Evolutionary conservation across 2,329 filamentous ascomycete genomes (phyloP).

Genomic region (Diaporthe vaccinii): DNA sequence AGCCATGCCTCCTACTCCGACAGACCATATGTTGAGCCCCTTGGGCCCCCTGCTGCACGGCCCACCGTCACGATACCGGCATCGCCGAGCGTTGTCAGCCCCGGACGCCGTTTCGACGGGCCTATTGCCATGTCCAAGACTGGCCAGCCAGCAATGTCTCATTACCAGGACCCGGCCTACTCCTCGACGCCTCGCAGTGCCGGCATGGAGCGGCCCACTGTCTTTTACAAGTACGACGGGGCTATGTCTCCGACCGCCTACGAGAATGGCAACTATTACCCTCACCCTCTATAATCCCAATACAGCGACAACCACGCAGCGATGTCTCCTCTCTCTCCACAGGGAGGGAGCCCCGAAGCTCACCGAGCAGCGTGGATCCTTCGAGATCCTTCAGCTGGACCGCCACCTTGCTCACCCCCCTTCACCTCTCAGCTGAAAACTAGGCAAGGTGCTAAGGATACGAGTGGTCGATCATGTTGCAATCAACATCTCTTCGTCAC

Average conservation of each 20-base stretch:
- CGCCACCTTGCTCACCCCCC: slow-evolving; percentile 16
- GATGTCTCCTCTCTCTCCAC: background rate
- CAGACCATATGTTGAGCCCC: slow-evolving; percentile 36
- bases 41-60: slow-evolving; percentile 6
- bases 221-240: slow-evolving; percentile 26
- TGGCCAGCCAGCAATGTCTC: slow-evolving; percentile 7
- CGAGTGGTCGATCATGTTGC: background rate
- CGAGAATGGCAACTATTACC: slow-evolving; percentile 38
- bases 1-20: slow-evolving; percentile 20
- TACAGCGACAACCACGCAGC: background rate
- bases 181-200: slow-evolving; percentile 38
- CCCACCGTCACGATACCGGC: background rate
- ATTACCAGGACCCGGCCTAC: slow-evolving; percentile 25
- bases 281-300: slow-evolving; percentile 32
- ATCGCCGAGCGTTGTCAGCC: background rate
- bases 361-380: slow-evolving; percentile 11
- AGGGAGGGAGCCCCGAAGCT: background rate
- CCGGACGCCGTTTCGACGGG: slow-evolving; percentile 24
- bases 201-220: slow-evolving; percentile 36
- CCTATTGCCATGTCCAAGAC: slow-evolving; percentile 33
- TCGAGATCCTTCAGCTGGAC: slow-evolving; percentile 31
- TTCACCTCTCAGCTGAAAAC: slow-evolving; percentile 26
- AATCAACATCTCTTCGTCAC: slow-evolving; percentile 1
- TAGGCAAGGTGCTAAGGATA: background rate
- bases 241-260: background rate